Evolutionary conservation across 176 grass and related monocot species (phyloP).

Genomic region (Rhynchospora breviuscula): DNA sequence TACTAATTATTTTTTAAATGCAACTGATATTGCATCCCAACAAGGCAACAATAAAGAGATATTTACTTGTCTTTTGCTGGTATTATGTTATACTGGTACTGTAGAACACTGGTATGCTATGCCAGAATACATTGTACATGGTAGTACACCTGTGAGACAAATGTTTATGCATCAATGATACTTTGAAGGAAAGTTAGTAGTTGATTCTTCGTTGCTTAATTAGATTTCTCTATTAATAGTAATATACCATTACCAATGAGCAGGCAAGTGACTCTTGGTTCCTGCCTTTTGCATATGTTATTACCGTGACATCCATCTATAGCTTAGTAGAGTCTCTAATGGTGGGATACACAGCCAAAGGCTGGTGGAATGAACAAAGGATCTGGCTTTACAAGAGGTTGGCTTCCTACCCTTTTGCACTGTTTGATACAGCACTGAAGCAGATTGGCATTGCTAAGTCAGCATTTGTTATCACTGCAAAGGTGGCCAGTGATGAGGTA

Average conservation of each 20-base stretch:
- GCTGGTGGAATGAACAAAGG: slow-evolving; percentile 75
- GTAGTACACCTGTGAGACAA: too few relatives aligned
- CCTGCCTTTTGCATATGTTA: slow-evolving; percentile 48
- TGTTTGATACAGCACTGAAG: slow-evolving; percentile 33
- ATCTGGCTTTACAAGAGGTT: slow-evolving; percentile 62
- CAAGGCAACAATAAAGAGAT: neutral
- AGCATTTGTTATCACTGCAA: slow-evolving; percentile 46
- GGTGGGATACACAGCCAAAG: slow-evolving; percentile 41
- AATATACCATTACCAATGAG: neutral
- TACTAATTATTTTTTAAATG: neutral
- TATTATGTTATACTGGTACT: neutral
- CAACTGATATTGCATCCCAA: neutral
- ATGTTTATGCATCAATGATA: too few relatives aligned
- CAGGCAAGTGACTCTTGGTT: slow-evolving; percentile 54
- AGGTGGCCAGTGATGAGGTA: slow-evolving; percentile 37
- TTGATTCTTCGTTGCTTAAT: neutral
- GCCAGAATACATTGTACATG: neutral
- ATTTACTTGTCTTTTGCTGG: neutral
- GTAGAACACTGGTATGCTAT: neutral
- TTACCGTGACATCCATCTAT: slow-evolving; percentile 30
- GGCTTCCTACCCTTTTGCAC: slow-evolving; percentile 49
- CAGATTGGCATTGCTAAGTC: slow-evolving; percentile 41
- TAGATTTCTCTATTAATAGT: slow-evolving; percentile 1
- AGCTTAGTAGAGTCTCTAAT: slow-evolving; percentile 41
- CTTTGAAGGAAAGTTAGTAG: too few relatives aligned